Evolutionary conservation across 208 protist species (phyloP).

Genomic region (Acanthamoeba divionensis): DNA sequence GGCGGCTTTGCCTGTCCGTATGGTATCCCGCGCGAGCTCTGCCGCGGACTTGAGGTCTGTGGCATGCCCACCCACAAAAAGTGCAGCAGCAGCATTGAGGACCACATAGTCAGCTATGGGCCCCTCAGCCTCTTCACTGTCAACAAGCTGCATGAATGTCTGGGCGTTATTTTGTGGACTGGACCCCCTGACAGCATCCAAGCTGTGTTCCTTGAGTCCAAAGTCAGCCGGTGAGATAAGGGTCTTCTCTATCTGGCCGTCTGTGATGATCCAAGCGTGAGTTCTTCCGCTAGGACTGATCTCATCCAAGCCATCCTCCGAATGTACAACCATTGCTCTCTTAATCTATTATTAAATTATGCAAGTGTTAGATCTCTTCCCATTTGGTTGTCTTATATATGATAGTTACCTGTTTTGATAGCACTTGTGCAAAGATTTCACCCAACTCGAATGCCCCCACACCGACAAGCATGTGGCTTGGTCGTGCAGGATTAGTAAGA

Average conservation of each 20-base stretch:
- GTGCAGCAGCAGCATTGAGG: slow-evolving; percentile 30
- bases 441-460: background rate
- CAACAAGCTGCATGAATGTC: background rate
- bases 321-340: slow-evolving; percentile 47
- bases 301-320: slow-evolving; percentile 48
- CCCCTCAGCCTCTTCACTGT: background rate
- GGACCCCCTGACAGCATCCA: background rate
- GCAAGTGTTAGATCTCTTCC: background rate
- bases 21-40: background rate
- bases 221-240: slow-evolving; percentile 18
- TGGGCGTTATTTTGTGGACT: background rate
- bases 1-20: background rate
- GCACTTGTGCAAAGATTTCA: background rate
- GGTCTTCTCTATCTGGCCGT: background rate
- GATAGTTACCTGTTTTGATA: background rate
- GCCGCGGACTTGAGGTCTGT: background rate
- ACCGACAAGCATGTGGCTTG: slow-evolving; percentile 34
- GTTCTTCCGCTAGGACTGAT: slow-evolving; percentile 40
- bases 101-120: background rate
- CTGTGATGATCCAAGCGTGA: background rate
- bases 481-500: slow-evolving; percentile 1
- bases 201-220: background rate
- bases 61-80: background rate
- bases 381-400: too few species aligned
- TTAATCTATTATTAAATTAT: background rate